Percentiles rank a stretch among this genome's conserved stretches.
Evolutionary conservation across 1,284 basidiomycete genomes (phyloP).

Genomic region (Tilletia setariae): DNA sequence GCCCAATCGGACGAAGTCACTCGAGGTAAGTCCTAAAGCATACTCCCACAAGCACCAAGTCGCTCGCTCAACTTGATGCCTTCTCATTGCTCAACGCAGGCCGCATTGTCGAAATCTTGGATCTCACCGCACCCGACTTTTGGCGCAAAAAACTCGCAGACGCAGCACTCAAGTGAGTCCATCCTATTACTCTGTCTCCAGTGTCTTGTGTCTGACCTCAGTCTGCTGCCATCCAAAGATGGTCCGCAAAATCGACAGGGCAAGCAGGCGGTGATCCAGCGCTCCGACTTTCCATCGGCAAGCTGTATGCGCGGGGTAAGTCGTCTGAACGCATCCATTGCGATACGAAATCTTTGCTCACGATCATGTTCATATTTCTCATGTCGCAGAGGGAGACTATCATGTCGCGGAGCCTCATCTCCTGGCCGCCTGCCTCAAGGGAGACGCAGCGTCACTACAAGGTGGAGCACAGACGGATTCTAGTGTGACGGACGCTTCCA

Average conservation of each 20-base stretch:
- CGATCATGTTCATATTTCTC: not conserved
- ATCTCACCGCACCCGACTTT: constrained; percentile 39
- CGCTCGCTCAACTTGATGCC: too few species aligned
- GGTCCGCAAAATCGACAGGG: constrained; percentile 32
- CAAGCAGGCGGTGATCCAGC: constrained; percentile 40
- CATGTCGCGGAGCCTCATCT: constrained; percentile 10
- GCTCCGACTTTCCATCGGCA: constrained; percentile 40
- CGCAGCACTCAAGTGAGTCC: constrained; percentile 46
- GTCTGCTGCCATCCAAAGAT: constrained; percentile 7
- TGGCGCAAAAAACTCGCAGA: constrained; percentile 51
- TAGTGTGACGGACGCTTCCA: not conserved
- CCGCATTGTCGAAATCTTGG: constrained; percentile 36
- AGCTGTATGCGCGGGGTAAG: constrained; percentile 20
- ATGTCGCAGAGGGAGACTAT: not conserved
- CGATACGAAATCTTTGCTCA: not conserved
- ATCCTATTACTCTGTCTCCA: not conserved
- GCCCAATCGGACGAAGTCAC: constrained; percentile 28
- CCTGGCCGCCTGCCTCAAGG: not conserved
- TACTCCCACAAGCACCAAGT: not conserved
- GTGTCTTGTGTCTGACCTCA: too few species aligned
- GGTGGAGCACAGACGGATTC: not conserved
- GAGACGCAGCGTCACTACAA: not conserved
- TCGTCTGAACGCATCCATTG: not conserved
- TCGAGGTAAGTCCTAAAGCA: constrained; percentile 22
- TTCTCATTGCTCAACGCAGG: constrained; percentile 20